A percentile compares a stretch with the other conserved stretches of the same genome.
These are phyloP conservation scores for Rhizophagus clarus DNA, from an alignment of 192 early-diverging fungal species.

Conservation along the genomic window DNA sequence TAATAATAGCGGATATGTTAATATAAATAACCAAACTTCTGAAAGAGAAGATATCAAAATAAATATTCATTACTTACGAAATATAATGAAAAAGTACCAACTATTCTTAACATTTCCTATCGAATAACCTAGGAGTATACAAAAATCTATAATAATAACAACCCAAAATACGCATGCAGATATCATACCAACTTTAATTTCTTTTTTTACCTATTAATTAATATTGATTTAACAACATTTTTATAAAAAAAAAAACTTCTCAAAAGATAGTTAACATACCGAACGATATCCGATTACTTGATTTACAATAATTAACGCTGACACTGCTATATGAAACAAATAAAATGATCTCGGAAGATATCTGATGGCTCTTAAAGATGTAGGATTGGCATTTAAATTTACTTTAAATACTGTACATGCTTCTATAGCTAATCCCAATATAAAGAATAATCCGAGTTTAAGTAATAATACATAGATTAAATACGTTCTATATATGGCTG, in stretches of 20 bases:
- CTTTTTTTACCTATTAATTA: slow-evolving; percentile 10
- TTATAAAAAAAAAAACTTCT: background rate
- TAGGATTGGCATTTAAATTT: background rate
- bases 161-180: background rate
- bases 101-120: background rate
- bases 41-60: background rate
- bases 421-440: slow-evolving; percentile 72
- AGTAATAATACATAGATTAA: slow-evolving; percentile 80
- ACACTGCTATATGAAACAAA: background rate
- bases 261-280: background rate
- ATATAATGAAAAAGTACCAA: slow-evolving; percentile 18
- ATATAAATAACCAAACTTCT: background rate
- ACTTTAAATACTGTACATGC: slow-evolving; percentile 55
- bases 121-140: slow-evolving; percentile 3
- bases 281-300: slow-evolving; percentile 20
- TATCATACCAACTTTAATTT: background rate
- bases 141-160: slow-evolving; percentile 10
- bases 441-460: slow-evolving; percentile 87
- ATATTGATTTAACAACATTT: background rate
- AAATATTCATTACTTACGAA: background rate
- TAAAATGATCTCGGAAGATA: background rate
- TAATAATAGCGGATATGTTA: background rate
- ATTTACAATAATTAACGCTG: background rate
- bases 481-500: slow-evolving; percentile 64
- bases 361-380: background rate